A percentile compares a stretch with the other conserved stretches of the same genome.
Evolutionary conservation across 2,329 filamentous ascomycete species (phyloP).

Genomic region (Paracoccidioides lutzii): DNA sequence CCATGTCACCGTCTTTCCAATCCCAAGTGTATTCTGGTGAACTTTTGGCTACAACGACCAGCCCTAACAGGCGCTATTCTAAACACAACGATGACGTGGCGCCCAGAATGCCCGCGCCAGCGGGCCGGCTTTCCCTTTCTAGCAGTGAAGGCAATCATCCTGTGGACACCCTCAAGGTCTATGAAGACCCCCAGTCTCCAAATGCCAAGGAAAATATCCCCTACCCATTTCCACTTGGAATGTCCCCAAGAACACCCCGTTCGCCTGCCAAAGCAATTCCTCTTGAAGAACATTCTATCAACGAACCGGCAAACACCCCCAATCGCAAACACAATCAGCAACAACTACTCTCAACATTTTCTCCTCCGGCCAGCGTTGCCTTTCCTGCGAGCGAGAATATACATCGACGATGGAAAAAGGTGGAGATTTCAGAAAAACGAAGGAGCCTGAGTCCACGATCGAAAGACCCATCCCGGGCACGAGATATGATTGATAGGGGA

Average conservation of each 20-base stretch:
- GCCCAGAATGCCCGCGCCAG: constrained; percentile 5
- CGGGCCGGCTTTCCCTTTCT: constrained; percentile 5
- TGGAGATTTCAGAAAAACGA: constrained; percentile 18
- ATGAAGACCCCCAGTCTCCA: constrained; percentile 39
- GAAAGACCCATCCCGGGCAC: constrained; percentile 25
- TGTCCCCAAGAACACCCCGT: constrained; percentile 13
- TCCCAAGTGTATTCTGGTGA: constrained; percentile 7
- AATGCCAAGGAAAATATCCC: constrained; percentile 16
- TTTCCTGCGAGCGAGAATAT: constrained; percentile 13
- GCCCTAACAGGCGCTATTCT: constrained; percentile 5
- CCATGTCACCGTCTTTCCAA: constrained; percentile 6
- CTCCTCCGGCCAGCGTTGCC: constrained; percentile 3
- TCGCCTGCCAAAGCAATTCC: constrained; percentile 18
- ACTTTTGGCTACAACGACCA: constrained; percentile 2
- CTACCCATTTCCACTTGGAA: constrained; percentile 9
- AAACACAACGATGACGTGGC: constrained; percentile 5
- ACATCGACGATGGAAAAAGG: constrained; percentile 23
- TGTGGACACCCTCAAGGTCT: constrained; percentile 30
- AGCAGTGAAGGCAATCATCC: constrained; percentile 22
- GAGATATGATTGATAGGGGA: constrained; percentile 27
- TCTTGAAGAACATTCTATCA: constrained; percentile 28
- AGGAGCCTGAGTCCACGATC: constrained; percentile 27
- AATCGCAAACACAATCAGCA: constrained; percentile 17
- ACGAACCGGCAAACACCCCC: constrained; percentile 20
- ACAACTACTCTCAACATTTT: constrained; percentile 6